These are phyloP conservation scores for Zalaria obscura DNA, from an alignment of 2,329 filamentous ascomycete genomes.

Conservation along the genomic window DNA sequence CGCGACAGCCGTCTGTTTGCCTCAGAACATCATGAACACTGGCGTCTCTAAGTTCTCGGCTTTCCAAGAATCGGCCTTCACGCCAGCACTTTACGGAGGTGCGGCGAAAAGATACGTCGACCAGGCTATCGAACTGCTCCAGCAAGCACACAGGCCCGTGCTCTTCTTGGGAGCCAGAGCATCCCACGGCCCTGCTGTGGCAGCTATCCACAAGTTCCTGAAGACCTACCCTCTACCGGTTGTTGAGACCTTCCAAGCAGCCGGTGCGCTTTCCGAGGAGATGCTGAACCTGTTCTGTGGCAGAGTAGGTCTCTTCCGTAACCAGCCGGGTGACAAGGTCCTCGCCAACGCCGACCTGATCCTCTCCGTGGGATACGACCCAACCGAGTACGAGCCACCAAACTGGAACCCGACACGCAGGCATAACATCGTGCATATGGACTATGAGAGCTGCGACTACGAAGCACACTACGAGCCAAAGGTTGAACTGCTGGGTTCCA, in stretches of 20 bases:
- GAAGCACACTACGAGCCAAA: conserved; percentile 27
- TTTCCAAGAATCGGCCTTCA: conserved; percentile 25
- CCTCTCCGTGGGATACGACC: conserved; percentile 33
- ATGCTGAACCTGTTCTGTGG: conserved; percentile 32
- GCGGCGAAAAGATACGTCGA: conserved; percentile 9
- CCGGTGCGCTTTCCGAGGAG: conserved; percentile 30
- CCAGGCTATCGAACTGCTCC: conserved; percentile 14
- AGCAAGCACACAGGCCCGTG: conserved; percentile 25
- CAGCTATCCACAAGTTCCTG: conserved; percentile 27
- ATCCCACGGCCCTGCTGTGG: conserved; percentile 25
- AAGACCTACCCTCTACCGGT: conserved; percentile 28
- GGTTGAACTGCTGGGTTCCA: conserved; percentile 29
- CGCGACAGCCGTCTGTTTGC: conserved; percentile 28
- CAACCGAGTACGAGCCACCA: conserved; percentile 32
- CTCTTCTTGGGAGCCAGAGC: conserved; percentile 33
- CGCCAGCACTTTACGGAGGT: conserved; percentile 26
- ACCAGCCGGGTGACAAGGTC: conserved; percentile 33
- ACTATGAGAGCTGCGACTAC: conserved; percentile 26
- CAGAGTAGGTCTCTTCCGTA: conserved; percentile 33
- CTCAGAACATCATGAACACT: conserved; percentile 28
- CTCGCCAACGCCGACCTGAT: conserved; percentile 30
- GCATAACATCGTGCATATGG: conserved; percentile 30
- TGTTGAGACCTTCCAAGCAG: conserved; percentile 37
- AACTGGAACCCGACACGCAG: conserved; percentile 27
- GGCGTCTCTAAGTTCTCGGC: conserved; percentile 24